These are phyloP conservation scores for Cryptosporidium sp. DNA, from an alignment of 169 alveolate species.

Conservation along the genomic window DNA sequence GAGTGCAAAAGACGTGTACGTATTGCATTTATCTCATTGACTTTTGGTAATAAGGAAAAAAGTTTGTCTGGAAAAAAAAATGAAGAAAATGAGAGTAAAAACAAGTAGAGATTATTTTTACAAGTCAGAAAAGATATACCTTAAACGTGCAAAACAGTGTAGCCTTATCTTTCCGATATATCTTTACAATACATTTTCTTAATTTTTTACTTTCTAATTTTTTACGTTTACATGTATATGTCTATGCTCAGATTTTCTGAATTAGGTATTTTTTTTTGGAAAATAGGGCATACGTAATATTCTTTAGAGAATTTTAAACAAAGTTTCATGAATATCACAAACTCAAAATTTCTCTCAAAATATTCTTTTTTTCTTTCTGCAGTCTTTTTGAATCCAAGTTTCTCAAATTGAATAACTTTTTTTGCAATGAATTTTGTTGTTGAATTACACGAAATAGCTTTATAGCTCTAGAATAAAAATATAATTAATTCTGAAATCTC, in stretches of 20 bases:
- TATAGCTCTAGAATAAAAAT: background rate
- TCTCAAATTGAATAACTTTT: no score
- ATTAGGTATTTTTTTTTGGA: background rate
- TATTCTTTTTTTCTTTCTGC: no score
- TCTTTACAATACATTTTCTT: background rate
- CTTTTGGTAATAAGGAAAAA: background rate
- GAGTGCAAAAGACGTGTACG: constrained; percentile 9
- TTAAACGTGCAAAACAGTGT: background rate
- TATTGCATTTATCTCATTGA: constrained; percentile 1
- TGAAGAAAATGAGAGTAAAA: background rate
- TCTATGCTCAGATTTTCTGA: background rate
- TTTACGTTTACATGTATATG: background rate
- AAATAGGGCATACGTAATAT: background rate
- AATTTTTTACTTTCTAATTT: background rate
- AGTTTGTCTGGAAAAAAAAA: background rate
- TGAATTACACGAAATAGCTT: no score
- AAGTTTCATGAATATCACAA: no score
- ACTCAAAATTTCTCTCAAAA: no score
- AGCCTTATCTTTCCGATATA: background rate
- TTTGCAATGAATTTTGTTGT: no score
- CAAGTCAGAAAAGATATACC: background rate
- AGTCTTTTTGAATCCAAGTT: no score
- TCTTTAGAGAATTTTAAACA: background rate
- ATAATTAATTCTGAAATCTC: no score
- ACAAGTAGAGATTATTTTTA: background rate